These are phyloP conservation scores for Porphyrellus cyaneotinctus DNA, from an alignment of 768 basidiomycete genomes.

Conservation along the genomic window DNA sequence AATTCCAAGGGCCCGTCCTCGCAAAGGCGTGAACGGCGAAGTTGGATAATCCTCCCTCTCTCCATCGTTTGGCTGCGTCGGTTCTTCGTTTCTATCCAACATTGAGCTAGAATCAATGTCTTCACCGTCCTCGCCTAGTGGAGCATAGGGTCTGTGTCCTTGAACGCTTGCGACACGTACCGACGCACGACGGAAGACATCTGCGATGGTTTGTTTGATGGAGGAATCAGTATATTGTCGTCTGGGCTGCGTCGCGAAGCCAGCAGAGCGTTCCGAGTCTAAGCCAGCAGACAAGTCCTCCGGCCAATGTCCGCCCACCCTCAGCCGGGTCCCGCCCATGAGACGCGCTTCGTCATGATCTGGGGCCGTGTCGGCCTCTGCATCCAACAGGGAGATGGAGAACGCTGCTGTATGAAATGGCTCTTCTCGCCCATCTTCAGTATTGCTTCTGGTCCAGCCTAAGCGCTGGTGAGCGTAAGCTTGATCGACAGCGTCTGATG, in stretches of 20 bases:
- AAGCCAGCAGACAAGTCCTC: constrained; percentile 24
- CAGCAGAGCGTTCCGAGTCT: constrained; percentile 47
- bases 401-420: constrained; percentile 36
- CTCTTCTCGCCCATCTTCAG: constrained; percentile 40
- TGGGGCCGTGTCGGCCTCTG: constrained; percentile 38
- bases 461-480: constrained; percentile 47
- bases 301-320: constrained; percentile 28
- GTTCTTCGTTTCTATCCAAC: constrained; percentile 37
- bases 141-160: constrained; percentile 54
- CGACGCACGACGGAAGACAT: constrained; percentile 60
- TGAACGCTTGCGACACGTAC: constrained; percentile 80
- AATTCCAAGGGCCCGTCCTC: constrained; percentile 75
- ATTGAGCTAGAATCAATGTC: constrained; percentile 19
- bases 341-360: constrained; percentile 54
- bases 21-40: constrained; percentile 47
- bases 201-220: constrained; percentile 55
- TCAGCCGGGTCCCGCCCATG: constrained; percentile 42
- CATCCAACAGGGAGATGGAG: constrained; percentile 42
- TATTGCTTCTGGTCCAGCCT: constrained; percentile 57
- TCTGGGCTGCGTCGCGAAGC: constrained; percentile 35
- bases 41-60: constrained; percentile 37
- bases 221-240: constrained; percentile 52
- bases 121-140: constrained; percentile 48
- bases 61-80: constrained; percentile 28
- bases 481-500: constrained; percentile 31